Evolutionary conservation across 148 eudicot genomes (phyloP).

Genomic region (Amaranthus hypochondriacus): DNA sequence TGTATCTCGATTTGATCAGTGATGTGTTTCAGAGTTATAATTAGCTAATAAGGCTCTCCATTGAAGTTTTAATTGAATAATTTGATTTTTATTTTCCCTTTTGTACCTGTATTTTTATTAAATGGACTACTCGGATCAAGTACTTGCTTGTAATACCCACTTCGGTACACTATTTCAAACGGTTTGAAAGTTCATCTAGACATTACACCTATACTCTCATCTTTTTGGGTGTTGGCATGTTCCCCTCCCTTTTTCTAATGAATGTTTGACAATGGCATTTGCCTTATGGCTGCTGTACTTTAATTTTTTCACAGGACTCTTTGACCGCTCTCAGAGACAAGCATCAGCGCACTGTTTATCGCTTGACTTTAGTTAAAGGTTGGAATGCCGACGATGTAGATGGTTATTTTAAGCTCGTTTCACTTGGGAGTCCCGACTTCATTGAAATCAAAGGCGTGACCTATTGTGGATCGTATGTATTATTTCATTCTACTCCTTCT

Average conservation of each 20-base stretch:
- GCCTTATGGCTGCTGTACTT: constrained; percentile 8
- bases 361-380: constrained; percentile 90
- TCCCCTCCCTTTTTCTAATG: neutral
- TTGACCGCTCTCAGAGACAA: constrained; percentile 73
- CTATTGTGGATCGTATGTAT: constrained; percentile 95
- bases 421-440: constrained; percentile 79
- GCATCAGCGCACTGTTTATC: constrained; percentile 94
- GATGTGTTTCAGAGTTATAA: neutral
- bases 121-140: no score
- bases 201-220: neutral
- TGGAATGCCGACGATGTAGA: constrained; percentile 96
- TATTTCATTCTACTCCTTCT: neutral
- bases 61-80: neutral
- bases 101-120: neutral
- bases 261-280: neutral
- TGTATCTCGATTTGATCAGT: no score
- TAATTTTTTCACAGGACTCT: constrained; percentile 59
- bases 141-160: neutral
- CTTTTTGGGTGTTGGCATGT: neutral
- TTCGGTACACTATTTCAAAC: neutral
- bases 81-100: neutral
- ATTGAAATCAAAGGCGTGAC: constrained; percentile 98
- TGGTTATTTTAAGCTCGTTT: constrained; percentile 78
- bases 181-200: neutral
- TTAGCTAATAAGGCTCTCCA: neutral